Evolutionary conservation across 345 rosid species (phyloP).

Genomic region (Salix exigua): DNA sequence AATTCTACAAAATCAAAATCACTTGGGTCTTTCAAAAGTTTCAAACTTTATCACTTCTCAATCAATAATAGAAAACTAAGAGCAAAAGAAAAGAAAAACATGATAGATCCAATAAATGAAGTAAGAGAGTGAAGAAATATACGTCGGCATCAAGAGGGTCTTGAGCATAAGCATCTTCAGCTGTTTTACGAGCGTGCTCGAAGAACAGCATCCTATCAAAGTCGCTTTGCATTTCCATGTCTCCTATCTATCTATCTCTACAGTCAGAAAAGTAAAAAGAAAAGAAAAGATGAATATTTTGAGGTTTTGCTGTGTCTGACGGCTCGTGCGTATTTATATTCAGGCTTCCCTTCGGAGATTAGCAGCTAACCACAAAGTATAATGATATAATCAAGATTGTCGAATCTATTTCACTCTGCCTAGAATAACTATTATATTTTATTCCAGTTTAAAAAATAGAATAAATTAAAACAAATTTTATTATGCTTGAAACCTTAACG

Average conservation of each 20-base stretch:
- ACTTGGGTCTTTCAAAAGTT: background rate
- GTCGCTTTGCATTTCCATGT: conserved; percentile 65
- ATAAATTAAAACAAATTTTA: no score
- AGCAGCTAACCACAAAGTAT: no score
- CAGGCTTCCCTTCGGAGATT: no score
- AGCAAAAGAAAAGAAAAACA: background rate
- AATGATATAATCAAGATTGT: no score
- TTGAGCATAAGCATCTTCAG: conserved; percentile 54
- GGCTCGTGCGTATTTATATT: background rate
- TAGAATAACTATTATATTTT: no score
- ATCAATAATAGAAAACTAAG: background rate
- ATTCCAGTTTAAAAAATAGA: no score
- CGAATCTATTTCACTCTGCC: no score
- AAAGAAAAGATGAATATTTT: background rate
- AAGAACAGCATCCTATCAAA: conserved; percentile 66
- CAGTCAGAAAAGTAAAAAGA: background rate
- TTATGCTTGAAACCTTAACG: no score
- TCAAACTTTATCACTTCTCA: background rate
- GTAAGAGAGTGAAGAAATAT: background rate
- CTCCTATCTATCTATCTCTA: background rate
- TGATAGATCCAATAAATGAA: background rate
- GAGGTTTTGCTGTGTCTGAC: background rate
- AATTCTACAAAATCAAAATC: background rate
- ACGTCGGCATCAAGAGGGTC: conserved; percentile 83
- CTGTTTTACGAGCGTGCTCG: conserved; percentile 73